Evolutionary conservation across 2,329 filamentous ascomycete species (phyloP).

Genomic region (Botrytis fragariae): DNA sequence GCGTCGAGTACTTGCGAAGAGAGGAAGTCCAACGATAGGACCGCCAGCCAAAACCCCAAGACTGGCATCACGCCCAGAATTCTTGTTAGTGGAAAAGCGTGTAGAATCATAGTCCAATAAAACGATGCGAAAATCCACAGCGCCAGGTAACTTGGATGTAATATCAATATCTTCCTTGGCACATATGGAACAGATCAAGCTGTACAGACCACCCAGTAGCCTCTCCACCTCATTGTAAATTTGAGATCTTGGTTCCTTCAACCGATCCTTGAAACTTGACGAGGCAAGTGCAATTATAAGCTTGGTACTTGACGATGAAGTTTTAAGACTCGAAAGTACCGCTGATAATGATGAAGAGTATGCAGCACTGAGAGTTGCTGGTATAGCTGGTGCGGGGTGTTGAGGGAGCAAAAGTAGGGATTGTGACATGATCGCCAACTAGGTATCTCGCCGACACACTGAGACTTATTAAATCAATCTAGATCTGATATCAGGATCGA

Average conservation of each 20-base stretch:
- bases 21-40: constrained; percentile 46
- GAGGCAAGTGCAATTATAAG: constrained; percentile 56
- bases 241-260: constrained; percentile 50
- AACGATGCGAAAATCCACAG: constrained; percentile 73
- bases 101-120: constrained; percentile 60
- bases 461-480: neutral
- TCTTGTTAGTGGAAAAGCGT: constrained; percentile 43
- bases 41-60: constrained; percentile 35
- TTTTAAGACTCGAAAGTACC: constrained; percentile 50
- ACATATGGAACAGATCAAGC: constrained; percentile 70
- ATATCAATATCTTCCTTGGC: constrained; percentile 54
- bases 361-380: constrained; percentile 52
- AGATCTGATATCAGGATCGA: neutral
- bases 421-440: constrained; percentile 32
- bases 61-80: neutral
- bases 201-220: constrained; percentile 76
- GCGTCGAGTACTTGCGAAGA: constrained; percentile 52
- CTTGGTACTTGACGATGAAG: constrained; percentile 37
- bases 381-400: constrained; percentile 55
- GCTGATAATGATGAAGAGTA: constrained; percentile 59
- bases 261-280: constrained; percentile 51
- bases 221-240: constrained; percentile 68
- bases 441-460: constrained; percentile 1
- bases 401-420: constrained; percentile 63
- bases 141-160: constrained; percentile 63